Percentiles rank a stretch among this genome's conserved stretches.
phyloP scores from a whole-genome alignment of 1,284 basidiomycete species.

The Lentinula novae-zelandiae region DNA sequence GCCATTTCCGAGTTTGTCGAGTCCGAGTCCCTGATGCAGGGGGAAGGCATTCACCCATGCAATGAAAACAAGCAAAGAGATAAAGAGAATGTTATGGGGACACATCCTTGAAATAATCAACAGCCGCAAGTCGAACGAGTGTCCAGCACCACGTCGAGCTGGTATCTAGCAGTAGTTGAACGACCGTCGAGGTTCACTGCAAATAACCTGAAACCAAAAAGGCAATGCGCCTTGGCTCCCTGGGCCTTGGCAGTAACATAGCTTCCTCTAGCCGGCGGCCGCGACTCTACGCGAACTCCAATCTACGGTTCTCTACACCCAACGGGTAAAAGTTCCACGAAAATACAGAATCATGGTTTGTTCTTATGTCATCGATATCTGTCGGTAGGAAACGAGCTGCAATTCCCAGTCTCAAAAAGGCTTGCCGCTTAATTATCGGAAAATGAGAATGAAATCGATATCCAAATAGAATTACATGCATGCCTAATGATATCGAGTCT shows the following conservation, averaged over 20 bases:
- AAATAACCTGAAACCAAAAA: background rate
- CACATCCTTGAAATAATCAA: background rate
- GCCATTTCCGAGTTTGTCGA: background rate
- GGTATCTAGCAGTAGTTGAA: background rate
- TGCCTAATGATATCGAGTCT: background rate
- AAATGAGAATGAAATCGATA: background rate
- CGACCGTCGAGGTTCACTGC: background rate
- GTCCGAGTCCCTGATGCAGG: background rate
- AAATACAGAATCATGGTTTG: no score
- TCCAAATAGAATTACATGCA: background rate
- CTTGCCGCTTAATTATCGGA: background rate
- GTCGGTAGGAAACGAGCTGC: no score
- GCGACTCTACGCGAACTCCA: no score
- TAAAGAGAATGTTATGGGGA: background rate
- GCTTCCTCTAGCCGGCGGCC: no score
- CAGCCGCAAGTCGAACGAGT: background rate
- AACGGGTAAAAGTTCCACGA: no score
- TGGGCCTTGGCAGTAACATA: no score
- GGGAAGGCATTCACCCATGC: background rate
- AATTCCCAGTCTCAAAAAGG: no score
- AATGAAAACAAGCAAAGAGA: background rate
- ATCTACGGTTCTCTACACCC: no score
- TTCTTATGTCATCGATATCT: no score
- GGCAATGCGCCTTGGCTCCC: background rate
- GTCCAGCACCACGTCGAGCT: background rate